Conservation (phyloP, 371 early-diverging fungal genomes). For the Saksenaea oblongispora region DNA sequence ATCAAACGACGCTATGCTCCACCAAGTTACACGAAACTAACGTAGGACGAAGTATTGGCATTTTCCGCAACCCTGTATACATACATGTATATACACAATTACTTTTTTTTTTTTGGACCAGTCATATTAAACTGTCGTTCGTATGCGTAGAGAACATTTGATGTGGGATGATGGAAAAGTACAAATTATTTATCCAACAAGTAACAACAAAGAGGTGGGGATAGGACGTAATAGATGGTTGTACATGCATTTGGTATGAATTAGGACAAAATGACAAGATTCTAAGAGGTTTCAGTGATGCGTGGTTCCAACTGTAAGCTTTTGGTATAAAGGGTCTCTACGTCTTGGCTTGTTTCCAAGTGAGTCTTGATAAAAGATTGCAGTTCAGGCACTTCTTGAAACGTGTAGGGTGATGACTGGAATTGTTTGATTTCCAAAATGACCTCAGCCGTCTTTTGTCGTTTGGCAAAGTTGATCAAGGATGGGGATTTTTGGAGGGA, state of each 20-base stretch:
- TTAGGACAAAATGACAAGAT: no score
- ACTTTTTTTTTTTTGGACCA: no score
- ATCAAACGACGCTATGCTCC: conserved; percentile 74
- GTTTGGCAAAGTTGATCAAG: conserved; percentile 92
- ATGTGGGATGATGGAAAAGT: no score
- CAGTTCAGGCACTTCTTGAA: conserved; percentile 76
- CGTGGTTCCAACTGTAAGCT: conserved; percentile 73
- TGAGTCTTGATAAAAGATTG: conserved; percentile 76
- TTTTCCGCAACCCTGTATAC: no score
- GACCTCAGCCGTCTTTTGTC: conserved; percentile 83
- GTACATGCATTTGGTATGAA: no score
- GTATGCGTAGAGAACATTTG: no score
- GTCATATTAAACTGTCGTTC: no score
- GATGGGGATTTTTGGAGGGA: conserved; percentile 55
- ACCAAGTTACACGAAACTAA: conserved; percentile 73
- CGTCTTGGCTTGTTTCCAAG: conserved; percentile 62
- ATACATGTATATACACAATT: no score
- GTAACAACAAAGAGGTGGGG: no score
- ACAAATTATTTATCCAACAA: no score
- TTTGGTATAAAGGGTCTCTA: conserved; percentile 66
- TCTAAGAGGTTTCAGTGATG: neutral
- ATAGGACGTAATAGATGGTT: no score
- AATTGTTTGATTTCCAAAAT: conserved; percentile 93
- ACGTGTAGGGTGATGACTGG: conserved; percentile 83
- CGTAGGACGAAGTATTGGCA: conserved; percentile 10